Evolutionary conservation across 192 early-diverging fungal species (phyloP), one percentile per base, ranked within the genome.

Genomic region (Linnemannia zychae): DNA sequence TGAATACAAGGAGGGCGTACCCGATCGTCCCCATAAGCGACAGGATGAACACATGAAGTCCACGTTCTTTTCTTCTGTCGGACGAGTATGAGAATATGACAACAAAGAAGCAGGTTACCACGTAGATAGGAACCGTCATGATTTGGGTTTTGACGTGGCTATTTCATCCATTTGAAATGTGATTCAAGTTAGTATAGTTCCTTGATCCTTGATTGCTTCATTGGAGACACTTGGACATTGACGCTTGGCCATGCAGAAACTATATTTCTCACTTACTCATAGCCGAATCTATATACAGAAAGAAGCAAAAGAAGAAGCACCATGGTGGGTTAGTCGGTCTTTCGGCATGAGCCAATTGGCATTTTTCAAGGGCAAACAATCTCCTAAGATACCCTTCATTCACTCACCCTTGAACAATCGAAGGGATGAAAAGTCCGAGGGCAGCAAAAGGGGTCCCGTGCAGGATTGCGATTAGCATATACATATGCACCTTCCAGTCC

Each of bases 371-470:
- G 34, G 6, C 20, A 3, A 33, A 16, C 67, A 34, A 4, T 11
- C 22, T 3, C 28, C 34, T 16, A 20, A 40, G 1, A 13, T 52
- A 34, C 36, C 71, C 38, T 71, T 79, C 36, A 34, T 63, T 28
- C 2, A 33, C 57, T 63, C 28, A 63, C 57, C 90, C 86, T 24
- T 87, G 83, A 67, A 95, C 89, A 37, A 96, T 94, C 16, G 91
- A 92, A 6, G 95, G 94, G 50, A 96, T 76, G 77, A 95, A 95
- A 15, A 94, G 90, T 48, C 89, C 86, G 44, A 93, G 89, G 57
- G 92, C 91, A 33, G 92, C 91, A 13, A 93, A 77, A 3, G 94
- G 90, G n/a, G 89, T 91, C 69, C 87, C 78, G 60, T 91, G 88
- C 6, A 93, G 88, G 46, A 94, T 90, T 46, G 89, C 91, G n/a